A percentile compares a stretch with the other conserved stretches of the same genome.
Evolutionary conservation across 495 filamentous ascomycete species (phyloP).

Genomic region (Aspergillus affinis): DNA sequence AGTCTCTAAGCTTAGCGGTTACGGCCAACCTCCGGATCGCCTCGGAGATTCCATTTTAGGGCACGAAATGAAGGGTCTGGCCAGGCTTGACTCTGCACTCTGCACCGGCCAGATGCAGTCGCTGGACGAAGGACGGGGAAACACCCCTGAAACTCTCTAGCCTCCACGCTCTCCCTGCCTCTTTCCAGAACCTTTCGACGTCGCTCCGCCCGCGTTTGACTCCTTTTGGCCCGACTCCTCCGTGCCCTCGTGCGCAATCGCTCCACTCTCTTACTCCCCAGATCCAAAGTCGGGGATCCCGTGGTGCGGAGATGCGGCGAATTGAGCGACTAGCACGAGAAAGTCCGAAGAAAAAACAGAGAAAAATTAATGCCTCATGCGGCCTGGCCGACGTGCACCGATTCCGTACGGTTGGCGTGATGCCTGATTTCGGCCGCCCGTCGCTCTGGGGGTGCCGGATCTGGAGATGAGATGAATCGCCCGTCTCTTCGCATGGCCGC

Average conservation of each 20-base stretch:
- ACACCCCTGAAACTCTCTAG: neutral
- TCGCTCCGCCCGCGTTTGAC: neutral
- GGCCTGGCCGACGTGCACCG: neutral
- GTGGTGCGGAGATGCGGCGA: conserved; percentile 1
- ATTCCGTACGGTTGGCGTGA: neutral
- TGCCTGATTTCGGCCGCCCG: conserved; percentile 10
- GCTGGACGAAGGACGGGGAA: neutral
- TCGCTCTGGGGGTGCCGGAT: neutral
- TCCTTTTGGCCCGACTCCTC: neutral
- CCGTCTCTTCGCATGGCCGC: neutral
- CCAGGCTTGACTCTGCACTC: neutral
- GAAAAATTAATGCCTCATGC: conserved; percentile 5
- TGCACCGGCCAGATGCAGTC: neutral
- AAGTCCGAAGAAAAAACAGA: neutral
- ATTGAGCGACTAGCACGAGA: neutral
- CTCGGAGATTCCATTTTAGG: neutral
- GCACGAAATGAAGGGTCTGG: neutral
- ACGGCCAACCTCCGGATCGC: neutral
- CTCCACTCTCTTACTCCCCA: conserved; percentile 5
- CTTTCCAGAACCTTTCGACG: conserved; percentile 6
- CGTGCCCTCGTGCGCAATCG: neutral
- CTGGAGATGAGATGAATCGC: neutral
- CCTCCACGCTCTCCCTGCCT: neutral
- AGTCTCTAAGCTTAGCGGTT: too few relatives aligned
- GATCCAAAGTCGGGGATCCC: conserved; percentile 8